These are phyloP conservation scores for Neoboletus subvelutipes DNA, from an alignment of 768 basidiomycete species.

Conservation along the genomic window DNA sequence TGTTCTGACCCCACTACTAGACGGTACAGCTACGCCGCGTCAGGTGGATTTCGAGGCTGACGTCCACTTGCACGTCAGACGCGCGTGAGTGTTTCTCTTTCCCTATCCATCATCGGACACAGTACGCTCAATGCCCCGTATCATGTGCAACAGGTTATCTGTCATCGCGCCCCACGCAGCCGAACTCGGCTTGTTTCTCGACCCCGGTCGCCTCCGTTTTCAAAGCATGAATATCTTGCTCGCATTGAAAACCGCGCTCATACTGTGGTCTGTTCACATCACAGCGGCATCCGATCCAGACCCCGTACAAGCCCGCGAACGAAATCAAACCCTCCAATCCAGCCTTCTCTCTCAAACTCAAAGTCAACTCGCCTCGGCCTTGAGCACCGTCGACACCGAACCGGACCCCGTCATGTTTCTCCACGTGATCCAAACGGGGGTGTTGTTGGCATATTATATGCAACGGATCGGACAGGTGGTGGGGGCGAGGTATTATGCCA, in stretches of 20 bases:
- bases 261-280: constrained; percentile 56
- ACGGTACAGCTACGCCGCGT: not conserved
- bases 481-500: constrained; percentile 59
- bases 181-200: constrained; percentile 69
- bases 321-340: not conserved
- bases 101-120: not conserved
- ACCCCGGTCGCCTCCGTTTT: constrained; percentile 45
- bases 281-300: constrained; percentile 35
- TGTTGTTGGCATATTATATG: constrained; percentile 67
- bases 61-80: not conserved
- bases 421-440: constrained; percentile 58
- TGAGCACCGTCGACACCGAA: constrained; percentile 39
- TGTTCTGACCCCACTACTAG: not conserved
- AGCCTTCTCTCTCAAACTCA: constrained; percentile 49
- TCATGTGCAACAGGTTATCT: constrained; percentile 18
- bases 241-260: constrained; percentile 48
- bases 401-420: constrained; percentile 41
- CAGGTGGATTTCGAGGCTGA: not conserved
- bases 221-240: constrained; percentile 43
- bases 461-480: constrained; percentile 57
- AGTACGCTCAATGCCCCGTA: not conserved
- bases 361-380: constrained; percentile 43
- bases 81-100: constrained; percentile 9
- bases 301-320: constrained; percentile 29
- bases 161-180: constrained; percentile 54